Evolutionary conservation across 2,329 filamentous ascomycete species (phyloP), one percentile per base, ranked within the genome.

Genomic region (Scorias spongiosa): DNA sequence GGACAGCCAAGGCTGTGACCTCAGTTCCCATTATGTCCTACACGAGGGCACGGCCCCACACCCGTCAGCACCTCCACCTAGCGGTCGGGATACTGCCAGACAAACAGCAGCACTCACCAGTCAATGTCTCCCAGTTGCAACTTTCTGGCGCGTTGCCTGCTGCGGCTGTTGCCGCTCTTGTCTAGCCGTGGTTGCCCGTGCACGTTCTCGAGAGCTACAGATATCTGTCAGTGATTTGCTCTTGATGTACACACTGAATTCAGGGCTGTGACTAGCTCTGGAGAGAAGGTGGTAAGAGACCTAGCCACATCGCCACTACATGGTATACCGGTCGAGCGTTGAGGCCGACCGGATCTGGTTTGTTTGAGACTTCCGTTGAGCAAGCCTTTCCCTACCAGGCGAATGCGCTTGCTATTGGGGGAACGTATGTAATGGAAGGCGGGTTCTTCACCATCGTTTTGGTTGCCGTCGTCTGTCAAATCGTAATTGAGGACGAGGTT

Each of bases 401-500:
- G 52, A 39, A 53, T 75, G 70, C 68, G 74, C 66, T 72, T 64
- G 52, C 55, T 59, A 65, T 72, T 61, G 54, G 62, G 44, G 52
- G 54, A 56, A 48, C 66, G 66, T 59, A 61, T 51, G 48, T 62
- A 70, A 63, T 58, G 55, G 52, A 54, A 61, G 55, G 60, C 58
- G 57, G 55, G 57, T 51, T 53, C 54, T 54, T 64, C 74, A 93
- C 86, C 81, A 69, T 91, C 84, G 51, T 87, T 80, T 58, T 64
- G 57, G 42, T 93, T 84, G 53, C 70, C 80, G 57, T 79, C 74
- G 49, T 93, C 87, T 42, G 85, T 80, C 59, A 94, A 77, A 65
- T 98, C 91, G 59, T 95, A 93, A 64, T 95, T 96, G 54, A 98
- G 71, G 43, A 98, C 91, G 39, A 98, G 72, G 57, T 86, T 94